Evolutionary conservation across 2,329 filamentous ascomycete species (phyloP), one percentile per base, ranked within the genome.

Genomic region (Diaporthe citriasiana): DNA sequence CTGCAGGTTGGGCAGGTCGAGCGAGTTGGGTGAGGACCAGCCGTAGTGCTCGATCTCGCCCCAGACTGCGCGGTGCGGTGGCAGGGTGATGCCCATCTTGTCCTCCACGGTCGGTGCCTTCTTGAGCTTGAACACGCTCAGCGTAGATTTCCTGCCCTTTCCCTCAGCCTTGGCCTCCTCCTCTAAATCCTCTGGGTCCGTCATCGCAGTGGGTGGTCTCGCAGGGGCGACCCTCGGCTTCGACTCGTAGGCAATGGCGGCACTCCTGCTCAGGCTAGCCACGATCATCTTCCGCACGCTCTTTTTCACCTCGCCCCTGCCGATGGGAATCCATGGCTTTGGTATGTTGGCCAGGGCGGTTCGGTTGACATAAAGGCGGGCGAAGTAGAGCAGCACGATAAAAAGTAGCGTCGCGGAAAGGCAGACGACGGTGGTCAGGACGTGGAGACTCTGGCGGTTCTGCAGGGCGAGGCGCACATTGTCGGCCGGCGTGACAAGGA

Each of bases 291-390:
- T 89, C 79, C 94, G 88, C 51, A 98, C 94, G 72, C 89, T 88
- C 77, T 91, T 92, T 57, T 89, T 90, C 57, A 98, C 90, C 81
- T 98, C 95, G 77, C 93, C 93, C 81, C 94, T 94, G 78, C 97
- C 94, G 76, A 98, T 88, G 0, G 95, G 95, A 22, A 98, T 90
- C 89, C 94, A 97, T 71, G 90, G 86, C 82, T 96, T 97, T 1
- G 97, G 97, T 74, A 99, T 98, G 5, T 91, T 92, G 25, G 92
- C 90, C 12, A 98, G 88, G 12, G 94, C 91, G 59, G 89, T 93
- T 76, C 94, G 91, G 79, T 94, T 97, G 70, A 96, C 94, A 83
- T 96, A 98, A 27, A 98, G 89, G n/a, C 97, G 89, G 70, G 92
- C 90, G 72, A 92, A 89, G 82, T 97, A 98, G 79, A 98, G 90